These are phyloP conservation scores for Leccinum sublutescens DNA, from an alignment of 768 basidiomycete species.

Conservation along the genomic window DNA sequence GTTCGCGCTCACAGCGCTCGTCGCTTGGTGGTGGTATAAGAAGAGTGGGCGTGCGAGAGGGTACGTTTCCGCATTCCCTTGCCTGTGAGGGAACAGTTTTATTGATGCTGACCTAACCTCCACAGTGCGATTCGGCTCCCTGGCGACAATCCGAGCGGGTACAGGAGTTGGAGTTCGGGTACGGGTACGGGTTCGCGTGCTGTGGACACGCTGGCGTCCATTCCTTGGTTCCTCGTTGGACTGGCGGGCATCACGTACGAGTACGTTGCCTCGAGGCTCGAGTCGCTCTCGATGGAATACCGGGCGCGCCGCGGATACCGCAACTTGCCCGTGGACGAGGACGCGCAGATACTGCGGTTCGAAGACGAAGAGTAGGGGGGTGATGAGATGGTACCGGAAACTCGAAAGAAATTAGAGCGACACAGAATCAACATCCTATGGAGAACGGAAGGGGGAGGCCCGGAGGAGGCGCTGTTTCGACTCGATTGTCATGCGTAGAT, in stretches of 20 bases:
- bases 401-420: neutral
- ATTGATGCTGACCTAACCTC: slow-evolving; percentile 6
- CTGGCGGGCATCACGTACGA: slow-evolving; percentile 71
- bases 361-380: slow-evolving; percentile 63
- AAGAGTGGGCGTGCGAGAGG: slow-evolving; percentile 72
- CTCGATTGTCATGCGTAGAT: neutral
- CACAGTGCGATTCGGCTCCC: slow-evolving; percentile 76
- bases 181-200: slow-evolving; percentile 41
- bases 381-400: neutral
- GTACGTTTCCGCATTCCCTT: slow-evolving; percentile 41
- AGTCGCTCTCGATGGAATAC: slow-evolving; percentile 37
- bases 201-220: slow-evolving; percentile 75
- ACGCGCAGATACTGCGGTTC: slow-evolving; percentile 82
- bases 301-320: slow-evolving; percentile 65
- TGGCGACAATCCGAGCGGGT: slow-evolving; percentile 37
- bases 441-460: neutral
- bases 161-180: slow-evolving; percentile 7
- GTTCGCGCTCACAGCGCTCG: slow-evolving; percentile 69
- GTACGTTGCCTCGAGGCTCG: slow-evolving; percentile 52
- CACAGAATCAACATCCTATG: neutral
- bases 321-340: slow-evolving; percentile 80
- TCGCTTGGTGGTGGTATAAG: slow-evolving; percentile 80
- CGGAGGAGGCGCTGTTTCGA: neutral
- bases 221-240: slow-evolving; percentile 89
- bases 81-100: neutral